Evolutionary conservation across 768 basidiomycete species (phyloP).

Genomic region (Tricholoma bakamatsutake): DNA sequence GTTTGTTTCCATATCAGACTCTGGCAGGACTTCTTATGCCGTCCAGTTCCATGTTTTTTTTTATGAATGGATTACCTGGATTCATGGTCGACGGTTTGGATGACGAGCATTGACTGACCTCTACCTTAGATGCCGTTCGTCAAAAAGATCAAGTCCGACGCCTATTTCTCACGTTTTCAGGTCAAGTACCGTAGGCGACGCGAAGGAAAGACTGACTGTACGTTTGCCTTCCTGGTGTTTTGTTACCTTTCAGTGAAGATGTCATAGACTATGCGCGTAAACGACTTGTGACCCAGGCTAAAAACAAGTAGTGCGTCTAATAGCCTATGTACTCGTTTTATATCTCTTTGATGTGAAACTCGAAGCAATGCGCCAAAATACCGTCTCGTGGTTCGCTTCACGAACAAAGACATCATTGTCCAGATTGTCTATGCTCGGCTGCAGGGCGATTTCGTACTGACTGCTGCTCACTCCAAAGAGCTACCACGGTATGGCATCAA

Average conservation of each 20-base stretch:
- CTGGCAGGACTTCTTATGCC: background rate
- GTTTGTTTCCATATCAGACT: background rate
- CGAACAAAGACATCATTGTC: constrained; percentile 93
- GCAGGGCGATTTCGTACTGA: constrained; percentile 93
- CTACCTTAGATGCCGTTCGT: constrained; percentile 82
- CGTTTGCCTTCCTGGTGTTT: constrained; percentile 20
- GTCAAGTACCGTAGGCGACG: constrained; percentile 97
- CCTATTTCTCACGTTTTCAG: constrained; percentile 98
- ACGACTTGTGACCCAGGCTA: constrained; percentile 94
- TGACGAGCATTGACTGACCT: constrained; percentile 17
- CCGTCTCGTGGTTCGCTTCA: constrained; percentile 98
- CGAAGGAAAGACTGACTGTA: constrained; percentile 99
- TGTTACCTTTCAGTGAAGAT: constrained; percentile 10
- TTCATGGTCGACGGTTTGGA: constrained; percentile 26
- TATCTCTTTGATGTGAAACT: background rate
- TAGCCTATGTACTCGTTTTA: background rate
- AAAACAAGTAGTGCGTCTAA: constrained; percentile 89
- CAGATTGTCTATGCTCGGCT: constrained; percentile 97
- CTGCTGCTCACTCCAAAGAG: constrained; percentile 84
- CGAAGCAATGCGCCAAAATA: constrained; percentile 89
- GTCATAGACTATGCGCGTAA: constrained; percentile 91
- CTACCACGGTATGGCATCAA: constrained; percentile 95
- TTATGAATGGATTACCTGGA: constrained; percentile 16
- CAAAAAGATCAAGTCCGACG: constrained; percentile 93
- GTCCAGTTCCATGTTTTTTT: background rate